A percentile compares a stretch with the other conserved stretches of the same genome.
phyloP scores from a whole-genome alignment of 257 asterid species.

The Solanum lycopersicoides region DNA sequence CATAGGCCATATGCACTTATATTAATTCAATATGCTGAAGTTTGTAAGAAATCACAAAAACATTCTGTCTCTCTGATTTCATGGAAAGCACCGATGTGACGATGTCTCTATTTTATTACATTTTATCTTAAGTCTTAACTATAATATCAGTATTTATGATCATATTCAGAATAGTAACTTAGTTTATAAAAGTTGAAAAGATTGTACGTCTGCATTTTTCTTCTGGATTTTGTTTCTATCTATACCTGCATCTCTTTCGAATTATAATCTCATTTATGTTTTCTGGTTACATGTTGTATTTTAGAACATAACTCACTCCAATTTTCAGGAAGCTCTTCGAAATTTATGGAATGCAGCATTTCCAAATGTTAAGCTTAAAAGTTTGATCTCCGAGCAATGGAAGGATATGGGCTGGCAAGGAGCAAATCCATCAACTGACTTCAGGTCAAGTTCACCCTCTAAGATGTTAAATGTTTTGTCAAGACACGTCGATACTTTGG shows the following conservation, averaged over 20 bases:
- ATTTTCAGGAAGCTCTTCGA: slow-evolving; percentile 64
- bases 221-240: background rate
- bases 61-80: background rate
- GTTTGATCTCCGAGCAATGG: slow-evolving; percentile 90
- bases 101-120: background rate
- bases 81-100: background rate
- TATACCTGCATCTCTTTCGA: background rate
- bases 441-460: slow-evolving; percentile 42
- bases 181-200: background rate
- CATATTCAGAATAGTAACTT: background rate
- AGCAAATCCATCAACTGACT: slow-evolving; percentile 83
- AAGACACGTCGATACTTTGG: background rate
- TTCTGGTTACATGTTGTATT: background rate
- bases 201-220: background rate
- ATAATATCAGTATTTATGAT: background rate
- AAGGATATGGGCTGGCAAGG: slow-evolving; percentile 99
- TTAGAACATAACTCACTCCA: slow-evolving; percentile 2
- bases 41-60: background rate
- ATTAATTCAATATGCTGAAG: background rate
- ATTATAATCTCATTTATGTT: background rate
- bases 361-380: slow-evolving; percentile 62
- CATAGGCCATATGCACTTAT: background rate
- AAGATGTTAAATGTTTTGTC: background rate
- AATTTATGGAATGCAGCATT: slow-evolving; percentile 65
- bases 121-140: background rate